A percentile compares a stretch with the other conserved stretches of the same genome.
Conservation (phyloP, 306 rosid species). For the Rosa persica region DNA sequence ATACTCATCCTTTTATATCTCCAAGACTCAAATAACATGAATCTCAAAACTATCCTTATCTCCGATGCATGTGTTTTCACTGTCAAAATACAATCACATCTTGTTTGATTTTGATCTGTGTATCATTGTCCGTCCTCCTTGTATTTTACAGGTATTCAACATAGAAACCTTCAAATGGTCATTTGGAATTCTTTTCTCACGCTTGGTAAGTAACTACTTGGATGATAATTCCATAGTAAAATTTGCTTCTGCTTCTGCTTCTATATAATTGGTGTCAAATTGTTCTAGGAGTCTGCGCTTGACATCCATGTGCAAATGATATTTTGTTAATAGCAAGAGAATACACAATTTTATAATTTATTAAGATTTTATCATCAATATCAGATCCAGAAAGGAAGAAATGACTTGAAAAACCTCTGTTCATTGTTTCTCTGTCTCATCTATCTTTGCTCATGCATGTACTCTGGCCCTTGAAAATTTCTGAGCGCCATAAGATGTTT, state of each 20-base stretch:
- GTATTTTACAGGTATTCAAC: conserved; percentile 77
- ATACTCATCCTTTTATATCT: background rate
- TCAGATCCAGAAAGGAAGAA: conserved; percentile 4
- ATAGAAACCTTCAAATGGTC: conserved; percentile 94
- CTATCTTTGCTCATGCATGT: background rate
- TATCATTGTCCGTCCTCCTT: conserved; percentile 19
- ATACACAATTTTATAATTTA: conserved; percentile 9
- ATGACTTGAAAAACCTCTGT: background rate
- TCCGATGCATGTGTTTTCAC: background rate
- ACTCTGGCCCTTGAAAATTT: background rate
- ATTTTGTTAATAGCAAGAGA: background rate
- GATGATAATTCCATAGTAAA: conserved; percentile 7
- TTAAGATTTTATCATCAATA: conserved; percentile 7
- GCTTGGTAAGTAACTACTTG: conserved; percentile 63
- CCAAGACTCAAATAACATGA: background rate
- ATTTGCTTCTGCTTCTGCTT: conserved; percentile 12
- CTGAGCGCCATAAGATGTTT: background rate
- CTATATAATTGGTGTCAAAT: background rate
- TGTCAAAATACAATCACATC: background rate
- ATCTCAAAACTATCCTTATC: background rate
- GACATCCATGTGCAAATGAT: background rate
- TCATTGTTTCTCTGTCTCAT: background rate
- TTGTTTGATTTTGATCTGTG: conserved; percentile 26
- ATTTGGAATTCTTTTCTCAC: conserved; percentile 94
- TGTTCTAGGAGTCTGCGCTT: background rate